Percentiles rank a stretch among this genome's conserved stretches.
Conservation (phyloP, 2,329 filamentous ascomycete species). For the Phialocephala subalpina region DNA sequence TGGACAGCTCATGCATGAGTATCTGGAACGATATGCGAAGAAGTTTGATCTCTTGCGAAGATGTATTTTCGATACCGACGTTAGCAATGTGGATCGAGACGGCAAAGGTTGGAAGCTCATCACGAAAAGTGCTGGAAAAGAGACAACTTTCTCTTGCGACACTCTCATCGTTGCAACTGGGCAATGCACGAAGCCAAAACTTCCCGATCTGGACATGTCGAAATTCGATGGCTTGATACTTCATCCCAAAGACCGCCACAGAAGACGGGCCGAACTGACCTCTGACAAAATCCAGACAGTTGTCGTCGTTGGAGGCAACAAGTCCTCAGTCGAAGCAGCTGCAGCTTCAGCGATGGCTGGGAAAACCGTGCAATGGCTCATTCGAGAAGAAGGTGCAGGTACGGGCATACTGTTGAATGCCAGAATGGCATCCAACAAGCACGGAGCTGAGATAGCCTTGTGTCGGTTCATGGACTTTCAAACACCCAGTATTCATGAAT, state of each 20-base stretch:
- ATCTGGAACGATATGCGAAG: conserved; percentile 29
- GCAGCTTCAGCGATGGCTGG: conserved; percentile 21
- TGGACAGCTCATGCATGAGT: conserved; percentile 22
- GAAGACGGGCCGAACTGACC: conserved; percentile 14
- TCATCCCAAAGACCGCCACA: conserved; percentile 26
- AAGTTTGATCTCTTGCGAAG: conserved; percentile 22
- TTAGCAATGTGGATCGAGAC: conserved; percentile 14
- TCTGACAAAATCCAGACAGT: conserved; percentile 23
- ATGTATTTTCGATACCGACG: conserved; percentile 51
- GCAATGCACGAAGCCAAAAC: conserved; percentile 19
- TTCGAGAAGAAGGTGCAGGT: conserved; percentile 28
- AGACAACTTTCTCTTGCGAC: not conserved
- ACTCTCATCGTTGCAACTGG: conserved; percentile 30
- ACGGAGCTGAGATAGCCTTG: not conserved
- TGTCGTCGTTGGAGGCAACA: conserved; percentile 31
- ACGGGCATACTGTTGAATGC: not conserved
- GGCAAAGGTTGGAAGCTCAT: conserved; percentile 23
- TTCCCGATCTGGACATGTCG: conserved; percentile 23
- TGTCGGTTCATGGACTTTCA: not conserved
- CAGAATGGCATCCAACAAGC: no score
- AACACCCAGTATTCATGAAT: not conserved
- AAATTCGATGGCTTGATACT: conserved; percentile 23
- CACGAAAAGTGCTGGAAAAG: not conserved
- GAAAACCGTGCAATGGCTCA: conserved; percentile 33
- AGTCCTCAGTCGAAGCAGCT: conserved; percentile 30